Conservation (phyloP, 163 green algal genomes). For the Chlorella variabilis region DNA sequence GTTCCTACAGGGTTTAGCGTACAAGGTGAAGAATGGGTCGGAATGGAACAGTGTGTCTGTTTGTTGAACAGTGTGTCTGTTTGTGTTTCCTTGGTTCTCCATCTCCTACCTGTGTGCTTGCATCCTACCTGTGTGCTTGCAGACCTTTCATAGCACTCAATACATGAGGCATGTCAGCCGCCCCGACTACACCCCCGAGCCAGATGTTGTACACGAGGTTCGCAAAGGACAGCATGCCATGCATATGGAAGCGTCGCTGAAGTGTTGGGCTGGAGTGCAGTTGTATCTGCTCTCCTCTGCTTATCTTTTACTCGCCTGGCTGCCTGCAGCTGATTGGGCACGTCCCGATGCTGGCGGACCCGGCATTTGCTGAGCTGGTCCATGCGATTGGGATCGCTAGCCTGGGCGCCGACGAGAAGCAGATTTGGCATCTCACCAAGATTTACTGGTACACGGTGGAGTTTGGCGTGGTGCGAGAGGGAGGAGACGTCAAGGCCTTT, state of each 20-base stretch:
- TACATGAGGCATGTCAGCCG: conserved; percentile 89
- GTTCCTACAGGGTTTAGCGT: not conserved
- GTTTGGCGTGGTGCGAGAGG: conserved; percentile 89
- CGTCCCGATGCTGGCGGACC: conserved; percentile 90
- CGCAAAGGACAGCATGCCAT: not conserved
- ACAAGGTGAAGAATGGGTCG: too few relatives aligned
- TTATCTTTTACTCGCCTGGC: too few relatives aligned
- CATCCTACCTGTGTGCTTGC: too few relatives aligned
- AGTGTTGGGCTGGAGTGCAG: too few relatives aligned
- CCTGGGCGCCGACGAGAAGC: conserved; percentile 83
- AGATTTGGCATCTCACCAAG: conserved; percentile 92
- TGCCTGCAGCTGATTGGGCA: conserved; percentile 65
- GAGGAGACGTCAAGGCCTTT: conserved; percentile 80
- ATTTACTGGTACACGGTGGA: conserved; percentile 93
- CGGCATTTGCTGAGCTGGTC: conserved; percentile 78
- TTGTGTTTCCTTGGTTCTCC: too few relatives aligned
- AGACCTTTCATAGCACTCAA: conserved; percentile 84
- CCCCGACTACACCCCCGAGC: conserved; percentile 93
- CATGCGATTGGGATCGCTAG: conserved; percentile 87
- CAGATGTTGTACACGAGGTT: conserved; percentile 89
- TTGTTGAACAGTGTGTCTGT: too few relatives aligned
- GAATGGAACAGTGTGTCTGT: too few relatives aligned
- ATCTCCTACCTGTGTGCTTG: too few relatives aligned
- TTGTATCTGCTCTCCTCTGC: too few relatives aligned
- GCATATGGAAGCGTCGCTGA: too few relatives aligned